Conservation (phyloP, 2,329 filamentous ascomycete species). For the Fusarium illudens region DNA sequence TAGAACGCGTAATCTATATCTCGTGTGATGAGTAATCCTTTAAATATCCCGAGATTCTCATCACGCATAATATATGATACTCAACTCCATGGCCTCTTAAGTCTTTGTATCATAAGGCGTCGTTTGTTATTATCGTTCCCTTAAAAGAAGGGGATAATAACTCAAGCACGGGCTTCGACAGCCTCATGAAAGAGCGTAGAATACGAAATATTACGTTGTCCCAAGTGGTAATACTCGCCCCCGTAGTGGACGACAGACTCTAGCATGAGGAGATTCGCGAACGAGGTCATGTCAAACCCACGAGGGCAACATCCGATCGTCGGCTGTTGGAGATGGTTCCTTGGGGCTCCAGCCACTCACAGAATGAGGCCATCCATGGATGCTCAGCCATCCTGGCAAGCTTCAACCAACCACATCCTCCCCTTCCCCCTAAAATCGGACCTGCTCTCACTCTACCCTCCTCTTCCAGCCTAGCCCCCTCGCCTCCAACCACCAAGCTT, state of each 20-base stretch:
- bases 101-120: too few relatives aligned
- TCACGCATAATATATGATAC: too few relatives aligned
- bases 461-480: background rate
- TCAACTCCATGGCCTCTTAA: too few relatives aligned
- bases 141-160: too few relatives aligned
- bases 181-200: background rate
- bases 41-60: too few relatives aligned
- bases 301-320: background rate
- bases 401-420: background rate
- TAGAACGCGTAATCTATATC: too few relatives aligned
- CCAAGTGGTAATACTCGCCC: background rate
- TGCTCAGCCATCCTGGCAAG: background rate
- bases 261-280: background rate
- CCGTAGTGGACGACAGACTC: background rate
- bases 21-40: too few relatives aligned
- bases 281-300: background rate
- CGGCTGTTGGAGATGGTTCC: background rate
- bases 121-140: too few relatives aligned
- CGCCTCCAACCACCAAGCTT: background rate
- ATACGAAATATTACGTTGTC: background rate
- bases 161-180: background rate
- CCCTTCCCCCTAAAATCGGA: background rate
- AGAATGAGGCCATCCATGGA: background rate
- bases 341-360: background rate
- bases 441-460: slow-evolving; percentile 21